Percentiles rank a stretch among this genome's conserved stretches.
Conservation (phyloP, 2,329 filamentous ascomycete genomes). For the Pseudopithomyces chartarum region DNA sequence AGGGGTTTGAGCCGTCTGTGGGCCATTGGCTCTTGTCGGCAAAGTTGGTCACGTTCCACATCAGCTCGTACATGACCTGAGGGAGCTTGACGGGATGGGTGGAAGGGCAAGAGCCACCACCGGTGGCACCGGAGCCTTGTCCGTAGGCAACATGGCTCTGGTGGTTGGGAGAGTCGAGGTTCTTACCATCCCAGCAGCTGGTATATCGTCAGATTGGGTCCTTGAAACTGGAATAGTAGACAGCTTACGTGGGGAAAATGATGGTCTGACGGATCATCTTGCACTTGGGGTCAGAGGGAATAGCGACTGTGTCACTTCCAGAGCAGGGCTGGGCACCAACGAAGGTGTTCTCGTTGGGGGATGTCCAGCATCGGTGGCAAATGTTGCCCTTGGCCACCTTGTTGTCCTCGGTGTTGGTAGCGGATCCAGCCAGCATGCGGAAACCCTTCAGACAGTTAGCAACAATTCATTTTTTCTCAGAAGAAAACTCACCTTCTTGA, state of each 20-base stretch:
- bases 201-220: background rate
- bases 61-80: constrained; percentile 44
- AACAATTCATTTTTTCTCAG: background rate
- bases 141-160: constrained; percentile 54
- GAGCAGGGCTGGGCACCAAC: constrained; percentile 57
- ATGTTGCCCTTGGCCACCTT: constrained; percentile 37
- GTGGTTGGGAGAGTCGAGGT: constrained; percentile 40
- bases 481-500: constrained; percentile 32
- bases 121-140: constrained; percentile 51
- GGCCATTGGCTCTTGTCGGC: constrained; percentile 37
- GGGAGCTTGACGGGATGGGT: constrained; percentile 40
- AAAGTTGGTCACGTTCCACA: constrained; percentile 41
- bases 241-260: constrained; percentile 49
- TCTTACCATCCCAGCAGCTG: constrained; percentile 37
- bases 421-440: constrained; percentile 40
- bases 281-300: constrained; percentile 52
- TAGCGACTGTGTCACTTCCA: constrained; percentile 57
- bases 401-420: constrained; percentile 34
- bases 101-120: constrained; percentile 55
- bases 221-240: background rate
- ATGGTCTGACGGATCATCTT: constrained; percentile 61
- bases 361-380: constrained; percentile 47
- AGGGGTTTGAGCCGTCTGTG: constrained; percentile 38
- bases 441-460: constrained; percentile 27
- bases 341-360: constrained; percentile 53